These are phyloP conservation scores for Lichina pygmaea DNA, from an alignment of 495 filamentous ascomycete genomes.

Conservation along the genomic window DNA sequence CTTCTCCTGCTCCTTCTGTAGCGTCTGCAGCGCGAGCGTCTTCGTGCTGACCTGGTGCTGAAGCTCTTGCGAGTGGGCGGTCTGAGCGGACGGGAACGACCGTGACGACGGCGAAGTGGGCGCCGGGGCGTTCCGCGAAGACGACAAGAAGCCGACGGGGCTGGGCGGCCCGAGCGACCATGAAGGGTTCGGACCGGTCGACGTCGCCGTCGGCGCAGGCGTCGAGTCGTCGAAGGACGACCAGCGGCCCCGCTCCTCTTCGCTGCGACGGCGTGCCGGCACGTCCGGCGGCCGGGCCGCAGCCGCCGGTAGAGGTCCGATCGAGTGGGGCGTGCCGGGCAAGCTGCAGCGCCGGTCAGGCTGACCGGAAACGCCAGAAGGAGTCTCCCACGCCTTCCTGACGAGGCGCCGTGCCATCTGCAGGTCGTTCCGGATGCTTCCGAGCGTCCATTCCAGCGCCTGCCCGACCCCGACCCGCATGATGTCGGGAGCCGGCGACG, in stretches of 20 bases:
- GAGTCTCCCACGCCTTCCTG: no score
- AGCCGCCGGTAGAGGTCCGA: background rate
- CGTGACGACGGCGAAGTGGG: background rate
- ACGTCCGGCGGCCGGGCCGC: background rate
- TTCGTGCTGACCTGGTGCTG: constrained; percentile 23
- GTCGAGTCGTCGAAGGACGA: background rate
- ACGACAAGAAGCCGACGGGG: background rate
- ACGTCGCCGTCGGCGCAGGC: background rate
- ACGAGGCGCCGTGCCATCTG: background rate
- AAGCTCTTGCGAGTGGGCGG: constrained; percentile 17
- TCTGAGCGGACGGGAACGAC: constrained; percentile 8
- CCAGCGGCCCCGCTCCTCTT: no score
- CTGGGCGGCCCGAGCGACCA: background rate
- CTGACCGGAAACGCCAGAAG: no score
- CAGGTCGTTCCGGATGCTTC: background rate
- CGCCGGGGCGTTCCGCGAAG: background rate
- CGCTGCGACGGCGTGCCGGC: background rate
- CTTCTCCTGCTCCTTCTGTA: constrained; percentile 19
- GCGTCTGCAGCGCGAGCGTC: constrained; percentile 17
- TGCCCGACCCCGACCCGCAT: background rate
- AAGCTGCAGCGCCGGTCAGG: no score
- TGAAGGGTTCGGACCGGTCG: background rate
- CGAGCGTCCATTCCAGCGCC: background rate
- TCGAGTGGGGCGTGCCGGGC: background rate
- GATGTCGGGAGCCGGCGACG: background rate